Conservation (phyloP, 2,329 filamentous ascomycete species). For the Penicillium carneum region DNA sequence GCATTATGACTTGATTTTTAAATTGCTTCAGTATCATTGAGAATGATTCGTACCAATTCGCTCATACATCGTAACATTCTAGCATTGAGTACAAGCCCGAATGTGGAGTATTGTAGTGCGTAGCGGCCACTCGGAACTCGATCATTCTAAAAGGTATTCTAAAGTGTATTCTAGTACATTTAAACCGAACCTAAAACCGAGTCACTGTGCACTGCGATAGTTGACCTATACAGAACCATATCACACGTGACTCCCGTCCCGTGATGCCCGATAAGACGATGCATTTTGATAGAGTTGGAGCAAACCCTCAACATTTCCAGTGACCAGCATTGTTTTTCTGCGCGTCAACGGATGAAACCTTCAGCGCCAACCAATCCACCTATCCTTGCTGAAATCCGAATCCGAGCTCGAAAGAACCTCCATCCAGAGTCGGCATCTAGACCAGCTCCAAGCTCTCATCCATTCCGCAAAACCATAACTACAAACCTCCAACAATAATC, state of each 20-base stretch:
- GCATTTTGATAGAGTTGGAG: slow-evolving; percentile 10
- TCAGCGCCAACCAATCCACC: not conserved
- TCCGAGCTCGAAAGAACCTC: not conserved
- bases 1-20: slow-evolving; percentile 22
- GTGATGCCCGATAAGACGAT: slow-evolving; percentile 17
- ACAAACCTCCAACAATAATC: not conserved
- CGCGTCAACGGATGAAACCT: not conserved
- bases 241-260: slow-evolving; percentile 8
- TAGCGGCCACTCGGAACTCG: not conserved
- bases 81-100: no score
- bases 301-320: not conserved
- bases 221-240: not conserved
- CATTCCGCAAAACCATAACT: not conserved
- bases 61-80: not conserved
- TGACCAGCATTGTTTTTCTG: not conserved
- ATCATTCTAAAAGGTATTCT: no score
- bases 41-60: not conserved
- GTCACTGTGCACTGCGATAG: not conserved
- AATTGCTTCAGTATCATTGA: not conserved
- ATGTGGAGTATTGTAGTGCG: not conserved
- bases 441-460: slow-evolving; percentile 2
- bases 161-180: no score
- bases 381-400: not conserved
- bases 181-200: not conserved
- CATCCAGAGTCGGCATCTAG: not conserved